Base-by-base conservation (phyloP, 495 filamentous ascomycete species). In the Sabuloglossum arenarium region DNA sequence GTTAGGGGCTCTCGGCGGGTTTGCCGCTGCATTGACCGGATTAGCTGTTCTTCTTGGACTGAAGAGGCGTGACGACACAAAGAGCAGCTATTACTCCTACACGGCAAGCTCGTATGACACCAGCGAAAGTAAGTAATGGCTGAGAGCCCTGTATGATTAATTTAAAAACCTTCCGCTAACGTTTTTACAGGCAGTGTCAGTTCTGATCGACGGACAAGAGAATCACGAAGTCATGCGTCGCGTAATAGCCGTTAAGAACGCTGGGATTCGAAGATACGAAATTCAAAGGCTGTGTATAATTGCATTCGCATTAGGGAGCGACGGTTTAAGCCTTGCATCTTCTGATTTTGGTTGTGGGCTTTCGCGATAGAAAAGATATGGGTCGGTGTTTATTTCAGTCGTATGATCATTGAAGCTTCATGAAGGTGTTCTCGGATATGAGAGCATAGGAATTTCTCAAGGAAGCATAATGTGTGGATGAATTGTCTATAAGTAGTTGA, bases 11-110 rank as follows among this genome's bases (percentile, higher is more conserved):
- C 62, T 77, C 49, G 80, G 76, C 14, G 74, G 68, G 16, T 64
- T 79, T 29, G 76, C 69, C 5, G 82, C 81, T 11, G 72, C 80
- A 1, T 68, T 88, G 37, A 77, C 78, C 50, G 81, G 77, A 24
- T 64, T 88, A 59, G 81, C 81, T 54, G 68, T 88, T 27, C 71
- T 85, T 39, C 71, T 95, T 51, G 88, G 86, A n/a, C 61, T 94
- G 66, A 84, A 77, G 72, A 77, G 82, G 61, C 71, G 67, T 51
- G 75, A 67, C n/a, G 66, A 68, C 54, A 61, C 69, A 56, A 64
- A 66, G 62, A 63, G 59, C 56, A 62, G 64, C 37, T 67, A 65
- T 37, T 59, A 27, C 57, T 28, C 23, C 16, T 25, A 37, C 14
- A 42, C 37, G 9, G 30, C 45, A n/a, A 29, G 19, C 34, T 39